Evolutionary conservation across 441 rosid species (phyloP), one percentile per base, ranked within the genome.

Genomic region (Populus tomentosa): DNA sequence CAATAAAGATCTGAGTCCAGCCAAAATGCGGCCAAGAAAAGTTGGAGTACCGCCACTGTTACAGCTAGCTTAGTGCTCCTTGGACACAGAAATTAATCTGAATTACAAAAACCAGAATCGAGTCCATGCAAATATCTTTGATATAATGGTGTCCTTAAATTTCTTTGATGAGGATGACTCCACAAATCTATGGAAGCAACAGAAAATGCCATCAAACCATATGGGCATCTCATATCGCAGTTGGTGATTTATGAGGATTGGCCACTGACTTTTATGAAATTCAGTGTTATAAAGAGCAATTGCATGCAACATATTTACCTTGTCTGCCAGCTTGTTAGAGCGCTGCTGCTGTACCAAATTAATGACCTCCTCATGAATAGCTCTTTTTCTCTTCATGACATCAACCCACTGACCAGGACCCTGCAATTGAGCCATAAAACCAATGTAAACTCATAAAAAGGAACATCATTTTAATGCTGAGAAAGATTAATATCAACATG

Each of bases 321-420:
- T 80, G 70, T 91, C 92, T 74, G 75, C 69, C 74, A 78, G 87
- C 77, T 87, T 89, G 80, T 64, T 83, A 69, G 90, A 85, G 38
- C 20, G 87, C 75, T 90, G 92, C 82, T 87, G 87, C 63, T 86
- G 95, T 67, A 91, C 95, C 80, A 83, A 80, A 80, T 85, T 86
- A 75, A 96, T 94, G 75, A 96, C 81, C 78, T 80, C 70, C 81
- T 96, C 97, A 78, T 96, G 99, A 56, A 94, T 78, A 21, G 87
- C 98, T 85, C 99, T 87, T 81, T 96, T 94, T 76, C 67, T 86
- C 89, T 96, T 94, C 99, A 94, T 96, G 75, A 96, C 98, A 89
- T 94, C 98, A 33, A 85, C 94, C 97, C 93, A 88, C 77, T 90
- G 92, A 73, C 88, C 74, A 64, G 89, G 79, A 75, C 97, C 94